phyloP scores from a whole-genome alignment of 139 green algal species.

The Zygnema circumcarinatum region DNA sequence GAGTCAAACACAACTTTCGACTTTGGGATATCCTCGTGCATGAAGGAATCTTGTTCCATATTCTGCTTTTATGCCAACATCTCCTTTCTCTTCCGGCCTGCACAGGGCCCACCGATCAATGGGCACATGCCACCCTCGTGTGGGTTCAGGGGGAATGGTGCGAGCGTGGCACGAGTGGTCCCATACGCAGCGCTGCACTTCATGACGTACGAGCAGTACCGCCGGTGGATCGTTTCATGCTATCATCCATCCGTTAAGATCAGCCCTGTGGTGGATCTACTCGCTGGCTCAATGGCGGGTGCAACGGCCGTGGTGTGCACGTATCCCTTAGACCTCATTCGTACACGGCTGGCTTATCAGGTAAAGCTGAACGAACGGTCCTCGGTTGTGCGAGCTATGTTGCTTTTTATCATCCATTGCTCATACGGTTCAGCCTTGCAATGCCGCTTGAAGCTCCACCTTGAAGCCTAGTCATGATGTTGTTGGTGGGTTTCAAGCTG shows the following conservation, averaged over 20 bases:
- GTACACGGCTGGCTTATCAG: constrained; percentile 82
- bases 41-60: background rate
- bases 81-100: constrained; percentile 41
- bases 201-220: constrained; percentile 85
- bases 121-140: background rate
- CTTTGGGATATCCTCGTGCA: background rate
- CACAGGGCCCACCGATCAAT: constrained; percentile 2
- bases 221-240: constrained; percentile 63
- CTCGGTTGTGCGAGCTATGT: background rate
- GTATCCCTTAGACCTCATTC: constrained; percentile 89
- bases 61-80: background rate
- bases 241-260: background rate
- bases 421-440: too few relatives aligned
- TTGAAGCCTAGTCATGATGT: too few relatives aligned
- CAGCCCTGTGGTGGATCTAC: constrained; percentile 33
- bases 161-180: constrained; percentile 85
- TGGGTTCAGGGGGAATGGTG: constrained; percentile 80
- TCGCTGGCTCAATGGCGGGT: constrained; percentile 70
- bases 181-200: constrained; percentile 92
- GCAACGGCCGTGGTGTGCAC: constrained; percentile 86
- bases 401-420: constrained; percentile 8
- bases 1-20: background rate
- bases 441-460: too few relatives aligned
- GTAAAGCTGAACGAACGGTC: constrained; percentile 1
- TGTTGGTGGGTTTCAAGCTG: too few relatives aligned